A percentile compares a stretch with the other conserved stretches of the same genome.
These are phyloP conservation scores for Plectranthus barbatus DNA, from an alignment of 257 asterid genomes.

Conservation along the genomic window DNA sequence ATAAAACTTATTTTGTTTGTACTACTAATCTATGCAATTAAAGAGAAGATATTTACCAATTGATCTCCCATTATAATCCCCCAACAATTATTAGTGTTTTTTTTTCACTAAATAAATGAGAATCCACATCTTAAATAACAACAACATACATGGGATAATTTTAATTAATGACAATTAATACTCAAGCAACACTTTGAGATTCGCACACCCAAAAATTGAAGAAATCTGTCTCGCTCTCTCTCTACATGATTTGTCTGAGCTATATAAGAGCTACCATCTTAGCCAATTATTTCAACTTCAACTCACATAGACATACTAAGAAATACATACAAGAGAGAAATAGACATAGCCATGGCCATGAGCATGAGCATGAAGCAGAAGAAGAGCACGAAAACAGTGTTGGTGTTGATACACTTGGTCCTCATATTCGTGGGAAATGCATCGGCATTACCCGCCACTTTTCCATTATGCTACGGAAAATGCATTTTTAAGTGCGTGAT, in stretches of 20 bases:
- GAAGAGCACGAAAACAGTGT: background rate
- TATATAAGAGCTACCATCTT: too few species aligned
- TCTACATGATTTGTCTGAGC: too few species aligned
- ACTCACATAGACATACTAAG: too few species aligned
- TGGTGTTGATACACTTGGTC: background rate
- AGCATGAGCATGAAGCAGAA: too few species aligned
- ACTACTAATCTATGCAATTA: too few species aligned
- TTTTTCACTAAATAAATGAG: background rate
- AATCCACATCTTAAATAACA: background rate
- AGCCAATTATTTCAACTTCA: too few species aligned
- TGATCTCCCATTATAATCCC: background rate
- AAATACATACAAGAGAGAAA: too few species aligned
- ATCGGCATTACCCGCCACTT: background rate
- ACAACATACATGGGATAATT: background rate
- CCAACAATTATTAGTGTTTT: background rate
- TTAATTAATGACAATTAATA: background rate
- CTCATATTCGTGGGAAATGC: background rate
- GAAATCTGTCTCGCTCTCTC: too few species aligned
- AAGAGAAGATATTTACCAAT: background rate
- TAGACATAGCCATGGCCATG: too few species aligned
- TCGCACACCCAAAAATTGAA: too few species aligned
- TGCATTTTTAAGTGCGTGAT: background rate
- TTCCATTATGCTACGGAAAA: constrained; percentile 2
- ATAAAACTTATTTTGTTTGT: too few species aligned
- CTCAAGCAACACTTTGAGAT: background rate